phyloP scores from a whole-genome alignment of 257 asterid species.

The Solanum medicagineum region DNA sequence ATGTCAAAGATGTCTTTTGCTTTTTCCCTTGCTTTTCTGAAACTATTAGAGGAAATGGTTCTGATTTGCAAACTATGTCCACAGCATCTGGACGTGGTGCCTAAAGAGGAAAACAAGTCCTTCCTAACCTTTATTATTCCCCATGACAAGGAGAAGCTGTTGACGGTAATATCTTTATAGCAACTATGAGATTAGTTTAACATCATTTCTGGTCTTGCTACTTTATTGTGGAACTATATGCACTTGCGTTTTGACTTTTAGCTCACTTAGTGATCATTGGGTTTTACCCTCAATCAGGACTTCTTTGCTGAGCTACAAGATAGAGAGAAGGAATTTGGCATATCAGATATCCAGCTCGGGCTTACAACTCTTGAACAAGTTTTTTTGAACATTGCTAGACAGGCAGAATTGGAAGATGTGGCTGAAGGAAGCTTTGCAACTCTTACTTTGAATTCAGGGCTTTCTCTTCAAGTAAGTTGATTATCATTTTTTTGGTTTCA shows the following conservation, averaged over 20 bases:
- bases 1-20: constrained; percentile 13
- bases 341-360: constrained; percentile 81
- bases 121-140: constrained; percentile 82
- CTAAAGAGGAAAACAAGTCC: constrained; percentile 79
- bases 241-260: neutral
- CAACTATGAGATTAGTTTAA: neutral
- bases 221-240: neutral
- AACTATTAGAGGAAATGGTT: neutral
- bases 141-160: constrained; percentile 70
- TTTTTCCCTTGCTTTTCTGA: neutral
- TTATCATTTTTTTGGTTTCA: neutral
- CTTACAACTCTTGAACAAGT: constrained; percentile 87
- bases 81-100: constrained; percentile 61
- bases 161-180: constrained; percentile 35
- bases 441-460: constrained; percentile 48
- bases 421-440: constrained; percentile 55
- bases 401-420: constrained; percentile 71
- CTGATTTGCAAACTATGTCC: constrained; percentile 1
- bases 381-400: constrained; percentile 59
- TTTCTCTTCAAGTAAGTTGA: constrained; percentile 41
- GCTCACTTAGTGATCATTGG: neutral
- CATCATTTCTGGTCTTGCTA: neutral
- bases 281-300: constrained; percentile 23
- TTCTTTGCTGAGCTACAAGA: constrained; percentile 68
- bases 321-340: constrained; percentile 46